A percentile compares a stretch with the other conserved stretches of the same genome.
These are phyloP conservation scores for Xylaria intraflava DNA, from an alignment of 495 filamentous ascomycete genomes.

Conservation along the genomic window DNA sequence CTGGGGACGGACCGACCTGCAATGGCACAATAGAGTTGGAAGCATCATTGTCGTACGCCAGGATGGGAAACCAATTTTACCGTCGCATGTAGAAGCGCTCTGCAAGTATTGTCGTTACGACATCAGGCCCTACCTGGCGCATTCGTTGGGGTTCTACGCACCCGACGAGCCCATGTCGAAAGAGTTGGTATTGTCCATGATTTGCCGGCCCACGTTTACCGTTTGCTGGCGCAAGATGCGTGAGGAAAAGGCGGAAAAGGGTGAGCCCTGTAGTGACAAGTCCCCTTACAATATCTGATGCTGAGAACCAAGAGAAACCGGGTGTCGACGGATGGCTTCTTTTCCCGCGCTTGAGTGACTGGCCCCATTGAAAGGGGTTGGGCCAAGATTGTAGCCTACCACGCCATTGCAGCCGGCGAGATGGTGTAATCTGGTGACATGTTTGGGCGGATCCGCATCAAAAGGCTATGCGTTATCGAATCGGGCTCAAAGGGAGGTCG, in stretches of 20 bases:
- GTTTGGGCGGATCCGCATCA: too few relatives aligned
- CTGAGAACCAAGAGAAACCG: background rate
- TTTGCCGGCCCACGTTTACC: conserved; percentile 12
- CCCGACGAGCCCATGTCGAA: conserved; percentile 15
- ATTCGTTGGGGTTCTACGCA: conserved; percentile 6
- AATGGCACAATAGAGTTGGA: conserved; percentile 14
- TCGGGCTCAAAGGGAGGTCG: too few relatives aligned
- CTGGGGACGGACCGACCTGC: conserved; percentile 1
- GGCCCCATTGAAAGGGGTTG: too few relatives aligned
- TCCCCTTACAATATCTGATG: conserved; percentile 9
- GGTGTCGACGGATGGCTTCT: too few relatives aligned
- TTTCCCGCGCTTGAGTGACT: too few relatives aligned
- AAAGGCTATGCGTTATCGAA: too few relatives aligned
- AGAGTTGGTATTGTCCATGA: conserved; percentile 10
- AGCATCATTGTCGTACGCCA: conserved; percentile 14
- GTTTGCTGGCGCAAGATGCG: conserved; percentile 9
- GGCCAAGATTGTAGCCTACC: too few relatives aligned
- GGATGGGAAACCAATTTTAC: conserved; percentile 14
- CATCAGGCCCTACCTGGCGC: background rate
- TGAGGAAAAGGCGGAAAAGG: background rate
- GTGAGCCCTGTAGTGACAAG: background rate
- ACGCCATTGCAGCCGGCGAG: too few relatives aligned
- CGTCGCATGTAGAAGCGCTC: conserved; percentile 12
- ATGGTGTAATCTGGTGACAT: too few relatives aligned
- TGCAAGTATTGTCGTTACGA: conserved; percentile 12